Percentiles rank a stretch among this genome's conserved stretches.
Conservation (phyloP, 306 rosid genomes). For the Macrotyloma uniflorum region DNA sequence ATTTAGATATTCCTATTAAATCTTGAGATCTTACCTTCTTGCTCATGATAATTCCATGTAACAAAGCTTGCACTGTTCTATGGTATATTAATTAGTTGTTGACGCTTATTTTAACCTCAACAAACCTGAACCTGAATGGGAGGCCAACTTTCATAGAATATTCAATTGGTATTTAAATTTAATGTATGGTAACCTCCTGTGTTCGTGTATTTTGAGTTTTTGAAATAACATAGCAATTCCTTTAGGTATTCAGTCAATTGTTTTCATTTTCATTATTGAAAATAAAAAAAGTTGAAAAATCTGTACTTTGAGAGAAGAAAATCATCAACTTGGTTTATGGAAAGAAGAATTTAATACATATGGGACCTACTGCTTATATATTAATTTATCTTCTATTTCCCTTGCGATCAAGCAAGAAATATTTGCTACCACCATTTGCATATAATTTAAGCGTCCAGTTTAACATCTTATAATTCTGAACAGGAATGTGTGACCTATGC, state of each 20-base stretch:
- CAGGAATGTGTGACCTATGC: constrained; percentile 99
- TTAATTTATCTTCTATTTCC: neutral
- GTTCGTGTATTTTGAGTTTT: neutral
- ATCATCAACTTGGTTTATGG: constrained; percentile 4
- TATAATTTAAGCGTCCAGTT: constrained; percentile 30
- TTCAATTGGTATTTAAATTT: neutral
- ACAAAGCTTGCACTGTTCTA: constrained; percentile 7
- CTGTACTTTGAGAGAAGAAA: neutral
- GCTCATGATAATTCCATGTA: constrained; percentile 1
- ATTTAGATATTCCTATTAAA: neutral
- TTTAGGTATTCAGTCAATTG: neutral
- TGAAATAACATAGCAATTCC: neutral
- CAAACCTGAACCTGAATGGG: neutral
- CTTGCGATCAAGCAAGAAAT: constrained; percentile 5
- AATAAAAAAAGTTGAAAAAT: neutral
- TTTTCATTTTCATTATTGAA: constrained; percentile 1
- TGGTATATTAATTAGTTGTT: constrained; percentile 4
- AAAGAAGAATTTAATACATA: neutral
- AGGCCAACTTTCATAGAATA: neutral
- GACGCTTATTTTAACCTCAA: constrained; percentile 1
- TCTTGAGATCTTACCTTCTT: neutral
- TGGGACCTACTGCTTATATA: neutral
- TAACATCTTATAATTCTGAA: constrained; percentile 42
- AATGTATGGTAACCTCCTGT: neutral
- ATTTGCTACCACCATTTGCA: constrained; percentile 24